Conservation (phyloP, 2,329 filamentous ascomycete genomes). For the Polychaeton citri region DNA sequence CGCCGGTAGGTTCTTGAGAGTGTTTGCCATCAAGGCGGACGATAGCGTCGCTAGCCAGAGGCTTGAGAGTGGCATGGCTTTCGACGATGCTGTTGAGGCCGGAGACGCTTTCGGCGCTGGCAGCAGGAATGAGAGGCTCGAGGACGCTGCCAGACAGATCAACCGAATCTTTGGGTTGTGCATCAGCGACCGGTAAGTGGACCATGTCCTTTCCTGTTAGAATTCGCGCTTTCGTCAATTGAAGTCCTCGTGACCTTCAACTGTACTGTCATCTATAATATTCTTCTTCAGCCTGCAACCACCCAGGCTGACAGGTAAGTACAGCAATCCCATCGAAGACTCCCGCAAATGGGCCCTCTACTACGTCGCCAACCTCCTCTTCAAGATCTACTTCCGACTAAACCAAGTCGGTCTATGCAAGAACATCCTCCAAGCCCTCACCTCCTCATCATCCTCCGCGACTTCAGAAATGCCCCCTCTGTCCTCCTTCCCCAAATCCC, state of each 20-base stretch:
- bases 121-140: slow-evolving; percentile 70
- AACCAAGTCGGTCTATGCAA: slow-evolving; percentile 82
- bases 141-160: slow-evolving; percentile 80
- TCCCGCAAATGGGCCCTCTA: slow-evolving; percentile 98
- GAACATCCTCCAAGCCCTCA: slow-evolving; percentile 73
- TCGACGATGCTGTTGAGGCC: slow-evolving; percentile 49
- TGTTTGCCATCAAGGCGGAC: slow-evolving; percentile 86
- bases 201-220: slow-evolving; percentile 1
- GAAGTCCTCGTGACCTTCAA: too few relatives aligned
- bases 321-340: slow-evolving; percentile 66
- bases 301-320: slow-evolving; percentile 11
- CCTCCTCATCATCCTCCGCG: slow-evolving; percentile 47
- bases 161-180: slow-evolving; percentile 89
- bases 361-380: slow-evolving; percentile 83
- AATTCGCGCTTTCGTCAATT: neutral
- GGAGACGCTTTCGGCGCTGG: slow-evolving; percentile 70
- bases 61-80: slow-evolving; percentile 17
- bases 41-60: slow-evolving; percentile 45
- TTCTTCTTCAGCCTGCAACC: slow-evolving; percentile 10
- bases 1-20: slow-evolving; percentile 70
- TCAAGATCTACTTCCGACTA: slow-evolving; percentile 91
- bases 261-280: too few relatives aligned
- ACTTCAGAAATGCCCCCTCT: slow-evolving; percentile 61
- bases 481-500: slow-evolving; percentile 69
- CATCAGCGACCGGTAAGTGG: slow-evolving; percentile 66